Evolutionary conservation across 2,329 filamentous ascomycete species (phyloP), one percentile per base, ranked within the genome.

Genomic region (Xylariaceae sp.): DNA sequence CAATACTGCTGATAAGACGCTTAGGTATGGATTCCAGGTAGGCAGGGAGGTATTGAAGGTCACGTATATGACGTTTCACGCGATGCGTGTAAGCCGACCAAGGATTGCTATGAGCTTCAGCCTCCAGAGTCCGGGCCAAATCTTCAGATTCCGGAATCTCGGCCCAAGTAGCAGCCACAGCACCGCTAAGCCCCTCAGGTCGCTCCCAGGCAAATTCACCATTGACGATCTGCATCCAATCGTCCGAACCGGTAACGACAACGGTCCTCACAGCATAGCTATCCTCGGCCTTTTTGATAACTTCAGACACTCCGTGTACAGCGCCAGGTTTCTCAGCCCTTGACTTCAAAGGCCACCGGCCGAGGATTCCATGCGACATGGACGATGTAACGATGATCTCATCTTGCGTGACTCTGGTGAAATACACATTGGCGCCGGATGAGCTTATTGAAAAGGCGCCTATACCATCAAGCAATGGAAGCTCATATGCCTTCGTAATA

Each of bases 51-150:
- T 87, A 77, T 65, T 87, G 77, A 37, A 96, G 76, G 60, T 96
- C 94, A 43, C 83, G 77, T 13, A 90, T 64, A 67, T 99, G 94
- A 43, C 94, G 87, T 59, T 81, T 87, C 13, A 96, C 78, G 13
- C 94, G 87, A 71, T 96, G 91, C 26, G 92, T 73, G 66, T 96
- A 99, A n/a, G 94, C 94, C 10, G 81, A 77, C 5, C 89, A 65
- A 2, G 89, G 78, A 67, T 87, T 95, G 65, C 86, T 87, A 67
- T 96, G 88, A 3, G 89, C 88, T 72, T 99, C 92, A 21, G 88
- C 82, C 61, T 95, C 88, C 7, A 97, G 77, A 29, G 90, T 88
- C 68, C 88, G 86, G 5, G 85, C 90, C 46, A 96, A 76, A 48
- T 84, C 80, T 67, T 92, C 87, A 15, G 81, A 80, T 61, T 86